phyloP scores from a whole-genome alignment of 2,329 filamentous ascomycete genomes.

The Phyllosticta citribraziliensis region DNA sequence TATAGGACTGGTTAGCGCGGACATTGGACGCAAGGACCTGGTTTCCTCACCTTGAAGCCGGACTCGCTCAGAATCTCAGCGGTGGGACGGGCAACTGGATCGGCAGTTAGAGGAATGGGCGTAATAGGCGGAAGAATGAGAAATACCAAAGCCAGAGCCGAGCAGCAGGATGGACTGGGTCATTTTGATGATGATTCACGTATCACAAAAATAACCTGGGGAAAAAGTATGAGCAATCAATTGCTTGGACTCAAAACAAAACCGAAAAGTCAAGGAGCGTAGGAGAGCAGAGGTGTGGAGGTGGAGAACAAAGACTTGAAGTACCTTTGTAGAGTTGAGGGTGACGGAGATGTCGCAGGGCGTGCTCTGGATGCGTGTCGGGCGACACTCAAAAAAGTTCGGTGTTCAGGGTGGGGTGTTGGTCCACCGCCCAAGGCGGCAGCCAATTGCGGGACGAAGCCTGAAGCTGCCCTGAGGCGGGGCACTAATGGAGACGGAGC shows the following conservation, averaged over 20 bases:
- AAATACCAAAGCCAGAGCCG: constrained; percentile 27
- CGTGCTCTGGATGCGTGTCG: not conserved
- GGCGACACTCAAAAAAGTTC: constrained; percentile 8
- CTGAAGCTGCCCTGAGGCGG: not conserved
- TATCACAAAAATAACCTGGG: not conserved
- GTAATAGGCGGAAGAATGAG: not conserved
- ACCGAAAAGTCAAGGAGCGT: not conserved
- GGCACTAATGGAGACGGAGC: not conserved
- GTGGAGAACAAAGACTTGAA: not conserved
- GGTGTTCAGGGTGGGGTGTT: constrained; percentile 1
- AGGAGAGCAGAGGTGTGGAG: not conserved
- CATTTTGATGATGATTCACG: constrained; percentile 6
- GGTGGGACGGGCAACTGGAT: constrained; percentile 41
- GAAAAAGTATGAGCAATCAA: not conserved
- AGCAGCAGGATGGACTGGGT: constrained; percentile 28
- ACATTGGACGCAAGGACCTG: not conserved
- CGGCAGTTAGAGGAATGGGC: constrained; percentile 13
- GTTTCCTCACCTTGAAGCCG: constrained; percentile 38
- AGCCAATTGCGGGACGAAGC: too few relatives aligned
- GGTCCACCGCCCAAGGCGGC: not conserved
- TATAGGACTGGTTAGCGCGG: not conserved
- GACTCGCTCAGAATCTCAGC: constrained; percentile 49
- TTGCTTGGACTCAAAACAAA: not conserved
- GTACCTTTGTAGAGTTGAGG: not conserved
- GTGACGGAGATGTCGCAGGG: constrained; percentile 3